Conservation (phyloP, 768 basidiomycete species). For the Boletus reticuloceps region DNA sequence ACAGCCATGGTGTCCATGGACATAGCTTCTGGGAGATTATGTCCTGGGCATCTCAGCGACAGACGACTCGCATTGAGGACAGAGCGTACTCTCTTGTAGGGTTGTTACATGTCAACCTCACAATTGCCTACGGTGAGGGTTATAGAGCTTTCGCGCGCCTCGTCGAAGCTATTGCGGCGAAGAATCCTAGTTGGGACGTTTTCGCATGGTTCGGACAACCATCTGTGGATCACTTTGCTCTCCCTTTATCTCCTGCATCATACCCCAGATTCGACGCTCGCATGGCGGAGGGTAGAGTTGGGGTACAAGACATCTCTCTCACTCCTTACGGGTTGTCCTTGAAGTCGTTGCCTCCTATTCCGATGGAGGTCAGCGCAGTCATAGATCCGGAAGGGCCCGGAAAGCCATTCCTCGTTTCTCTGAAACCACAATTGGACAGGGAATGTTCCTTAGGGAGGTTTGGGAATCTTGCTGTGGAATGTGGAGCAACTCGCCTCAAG, state of each 20-base stretch:
- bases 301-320: too few species aligned
- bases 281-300: too few species aligned
- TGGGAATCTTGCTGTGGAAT: neutral
- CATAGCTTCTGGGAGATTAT: neutral
- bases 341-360: constrained; percentile 3
- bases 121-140: too few species aligned
- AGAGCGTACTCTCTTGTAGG: constrained; percentile 13
- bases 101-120: too few species aligned
- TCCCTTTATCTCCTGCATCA: neutral
- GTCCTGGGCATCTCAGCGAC: constrained; percentile 5
- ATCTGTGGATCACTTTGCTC: too few species aligned
- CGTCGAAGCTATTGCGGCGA: too few species aligned
- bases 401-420: neutral
- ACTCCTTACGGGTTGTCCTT: neutral
- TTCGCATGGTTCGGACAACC: too few species aligned
- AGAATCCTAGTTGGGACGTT: too few species aligned
- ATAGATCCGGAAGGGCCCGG: neutral
- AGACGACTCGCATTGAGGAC: constrained; percentile 21
- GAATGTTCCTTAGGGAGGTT: neutral
- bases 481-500: too few species aligned
- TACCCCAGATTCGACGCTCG: neutral
- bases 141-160: too few species aligned
- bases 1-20: neutral
- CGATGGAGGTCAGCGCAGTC: neutral
- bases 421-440: too few species aligned